Percentiles rank a stretch among this genome's conserved stretches.
Conservation (phyloP, 2,329 filamentous ascomycete genomes). For the Pyricularia pennisetigena region DNA sequence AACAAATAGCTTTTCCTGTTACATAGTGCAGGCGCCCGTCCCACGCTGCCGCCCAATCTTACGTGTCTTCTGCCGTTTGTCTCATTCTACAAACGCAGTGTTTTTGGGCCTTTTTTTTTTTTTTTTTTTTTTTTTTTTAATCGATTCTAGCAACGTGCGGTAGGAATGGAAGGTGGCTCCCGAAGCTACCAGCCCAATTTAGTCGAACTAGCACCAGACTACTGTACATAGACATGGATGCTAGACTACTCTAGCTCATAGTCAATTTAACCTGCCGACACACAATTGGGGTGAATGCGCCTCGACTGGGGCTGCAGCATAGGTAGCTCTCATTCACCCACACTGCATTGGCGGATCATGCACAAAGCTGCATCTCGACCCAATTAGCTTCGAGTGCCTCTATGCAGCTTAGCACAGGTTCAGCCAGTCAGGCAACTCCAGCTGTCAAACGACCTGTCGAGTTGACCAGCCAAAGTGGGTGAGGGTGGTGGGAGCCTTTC, state of each 20-base stretch:
- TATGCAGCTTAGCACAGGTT: background rate
- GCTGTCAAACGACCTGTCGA: conserved; percentile 1
- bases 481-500: background rate
- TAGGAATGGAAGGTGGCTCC: background rate
- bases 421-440: background rate
- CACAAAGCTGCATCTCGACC: background rate
- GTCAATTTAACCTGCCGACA: background rate
- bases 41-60: background rate
- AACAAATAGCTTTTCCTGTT: background rate
- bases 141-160: no score
- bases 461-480: background rate
- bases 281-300: background rate
- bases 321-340: background rate
- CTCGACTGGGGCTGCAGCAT: background rate
- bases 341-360: background rate
- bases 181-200: background rate
- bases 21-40: background rate
- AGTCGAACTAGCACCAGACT: background rate
- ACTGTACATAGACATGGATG: background rate
- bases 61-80: background rate
- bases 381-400: background rate
- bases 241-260: background rate
- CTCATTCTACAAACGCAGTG: background rate
- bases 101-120: background rate
- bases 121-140: no score